phyloP scores from a whole-genome alignment of 176 grass and related monocot genomes.

The Lolium multiflorum region DNA sequence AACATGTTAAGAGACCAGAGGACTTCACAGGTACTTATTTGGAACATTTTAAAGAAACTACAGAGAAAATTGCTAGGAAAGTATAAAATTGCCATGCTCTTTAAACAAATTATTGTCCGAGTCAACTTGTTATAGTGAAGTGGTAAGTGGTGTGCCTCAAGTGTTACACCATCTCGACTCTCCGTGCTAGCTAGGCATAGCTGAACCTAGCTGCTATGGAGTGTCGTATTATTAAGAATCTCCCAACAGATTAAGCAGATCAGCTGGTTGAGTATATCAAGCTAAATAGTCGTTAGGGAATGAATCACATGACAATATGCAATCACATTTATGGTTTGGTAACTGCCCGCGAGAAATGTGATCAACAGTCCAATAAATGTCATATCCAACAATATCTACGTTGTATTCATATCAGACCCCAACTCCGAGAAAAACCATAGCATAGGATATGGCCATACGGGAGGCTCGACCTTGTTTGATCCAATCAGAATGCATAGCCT shows the following conservation, averaged over 20 bases:
- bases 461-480: background rate
- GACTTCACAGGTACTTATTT: background rate
- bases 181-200: background rate
- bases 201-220: background rate
- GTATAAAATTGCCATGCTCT: too few species aligned
- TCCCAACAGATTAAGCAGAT: background rate
- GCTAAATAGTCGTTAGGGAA: background rate
- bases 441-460: background rate
- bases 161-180: background rate
- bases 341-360: background rate
- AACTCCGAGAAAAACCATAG: conserved; percentile 5
- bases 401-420: background rate
- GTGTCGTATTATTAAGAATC: background rate
- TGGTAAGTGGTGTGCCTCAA: background rate
- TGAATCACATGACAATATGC: background rate
- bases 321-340: background rate
- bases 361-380: background rate
- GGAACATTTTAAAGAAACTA: background rate
- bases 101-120: background rate
- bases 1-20: background rate
- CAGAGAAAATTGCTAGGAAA: too few species aligned
- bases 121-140: background rate
- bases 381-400: background rate
- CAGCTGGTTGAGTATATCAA: background rate
- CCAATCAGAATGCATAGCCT: background rate